Evolutionary conservation across 2,329 filamentous ascomycete genomes (phyloP).

Genomic region (Lecanicillium sp.): DNA sequence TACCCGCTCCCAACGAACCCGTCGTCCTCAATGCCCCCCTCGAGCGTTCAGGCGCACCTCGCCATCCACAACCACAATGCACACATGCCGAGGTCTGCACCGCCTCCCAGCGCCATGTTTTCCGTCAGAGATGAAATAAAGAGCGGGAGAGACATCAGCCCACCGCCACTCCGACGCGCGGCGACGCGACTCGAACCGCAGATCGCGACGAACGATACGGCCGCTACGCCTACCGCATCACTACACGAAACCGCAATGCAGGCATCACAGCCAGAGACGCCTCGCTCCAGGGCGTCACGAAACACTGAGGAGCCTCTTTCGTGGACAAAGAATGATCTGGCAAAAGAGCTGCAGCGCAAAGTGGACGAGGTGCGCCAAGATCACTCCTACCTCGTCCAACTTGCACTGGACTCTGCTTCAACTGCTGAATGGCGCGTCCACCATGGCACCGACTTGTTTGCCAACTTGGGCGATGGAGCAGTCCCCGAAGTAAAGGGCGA

Average conservation of each 20-base stretch:
- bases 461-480: slow-evolving; percentile 33
- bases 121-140: background rate
- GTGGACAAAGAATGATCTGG: slow-evolving; percentile 2
- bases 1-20: background rate
- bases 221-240: slow-evolving; percentile 19
- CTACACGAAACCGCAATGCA: background rate
- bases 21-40: slow-evolving; percentile 9
- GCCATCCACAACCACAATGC: background rate
- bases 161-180: slow-evolving; percentile 23
- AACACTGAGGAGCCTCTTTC: background rate
- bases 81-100: background rate
- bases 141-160: slow-evolving; percentile 20
- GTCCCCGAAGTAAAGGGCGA: slow-evolving; percentile 30
- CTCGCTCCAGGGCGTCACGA: slow-evolving; percentile 8
- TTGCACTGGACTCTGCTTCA: slow-evolving; percentile 40
- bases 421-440: slow-evolving; percentile 33
- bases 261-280: slow-evolving; percentile 12
- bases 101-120: slow-evolving; percentile 1
- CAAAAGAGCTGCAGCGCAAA: slow-evolving; percentile 29
- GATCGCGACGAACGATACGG: slow-evolving; percentile 7
- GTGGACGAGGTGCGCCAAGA: slow-evolving; percentile 39
- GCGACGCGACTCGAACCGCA: slow-evolving; percentile 1
- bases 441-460: slow-evolving; percentile 43
- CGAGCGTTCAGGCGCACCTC: background rate
- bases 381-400: slow-evolving; percentile 39